Conservation (phyloP, 768 basidiomycete genomes). For the Hericium rajendrae region DNA sequence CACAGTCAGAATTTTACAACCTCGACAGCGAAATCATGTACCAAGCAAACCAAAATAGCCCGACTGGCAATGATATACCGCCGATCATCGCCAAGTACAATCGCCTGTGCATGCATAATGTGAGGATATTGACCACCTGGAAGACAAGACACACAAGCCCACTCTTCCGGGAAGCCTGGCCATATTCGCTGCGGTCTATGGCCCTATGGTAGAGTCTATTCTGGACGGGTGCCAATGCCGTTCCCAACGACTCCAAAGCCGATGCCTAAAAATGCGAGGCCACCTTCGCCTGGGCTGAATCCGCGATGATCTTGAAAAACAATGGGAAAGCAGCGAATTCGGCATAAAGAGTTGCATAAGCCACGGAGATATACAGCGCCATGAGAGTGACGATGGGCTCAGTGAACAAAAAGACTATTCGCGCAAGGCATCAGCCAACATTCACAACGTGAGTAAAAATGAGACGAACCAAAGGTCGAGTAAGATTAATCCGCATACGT, state of each 20-base stretch:
- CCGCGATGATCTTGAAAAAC: slow-evolving; percentile 45
- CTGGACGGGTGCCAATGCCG: slow-evolving; percentile 41
- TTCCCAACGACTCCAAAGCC: slow-evolving; percentile 50
- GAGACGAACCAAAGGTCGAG: slow-evolving; percentile 39
- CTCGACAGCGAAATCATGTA: slow-evolving; percentile 19
- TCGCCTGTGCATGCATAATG: slow-evolving; percentile 26
- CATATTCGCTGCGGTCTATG: slow-evolving; percentile 36
- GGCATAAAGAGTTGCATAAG: slow-evolving; percentile 55
- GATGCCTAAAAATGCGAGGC: slow-evolving; percentile 56
- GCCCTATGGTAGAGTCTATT: slow-evolving; percentile 42
- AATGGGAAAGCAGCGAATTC: slow-evolving; percentile 57
- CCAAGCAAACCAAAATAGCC: slow-evolving; percentile 65
- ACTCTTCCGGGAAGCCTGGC: slow-evolving; percentile 54
- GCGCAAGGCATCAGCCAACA: slow-evolving; percentile 5
- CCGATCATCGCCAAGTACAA: slow-evolving; percentile 50
- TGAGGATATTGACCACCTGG: no score
- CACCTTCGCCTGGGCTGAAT: slow-evolving; percentile 44
- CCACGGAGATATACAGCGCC: slow-evolving; percentile 49
- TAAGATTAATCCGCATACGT: slow-evolving; percentile 39
- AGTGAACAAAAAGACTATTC: slow-evolving; percentile 45
- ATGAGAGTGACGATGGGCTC: slow-evolving; percentile 56
- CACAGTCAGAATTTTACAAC: not conserved
- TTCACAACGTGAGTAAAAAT: not conserved
- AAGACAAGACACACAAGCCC: slow-evolving; percentile 15
- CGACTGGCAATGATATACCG: slow-evolving; percentile 41